phyloP scores from a whole-genome alignment of 164 flowering plant genomes.

The Taxillus chinensis region DNA sequence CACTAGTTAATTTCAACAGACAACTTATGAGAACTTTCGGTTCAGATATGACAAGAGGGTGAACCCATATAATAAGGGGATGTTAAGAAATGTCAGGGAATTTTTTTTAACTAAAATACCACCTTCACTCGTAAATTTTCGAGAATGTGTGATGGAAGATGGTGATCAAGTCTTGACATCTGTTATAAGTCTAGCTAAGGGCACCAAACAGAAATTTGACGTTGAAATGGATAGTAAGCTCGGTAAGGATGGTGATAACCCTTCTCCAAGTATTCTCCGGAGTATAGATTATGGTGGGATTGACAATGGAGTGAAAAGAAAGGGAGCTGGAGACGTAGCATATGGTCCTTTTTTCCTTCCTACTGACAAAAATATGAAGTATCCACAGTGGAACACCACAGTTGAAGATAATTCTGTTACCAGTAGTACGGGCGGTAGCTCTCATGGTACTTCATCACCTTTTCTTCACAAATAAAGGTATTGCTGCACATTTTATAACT shows the following conservation, averaged over 20 bases:
- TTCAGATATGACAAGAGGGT: slow-evolving; percentile 83
- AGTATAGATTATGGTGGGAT: slow-evolving; percentile 48
- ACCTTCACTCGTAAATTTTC: slow-evolving; percentile 52
- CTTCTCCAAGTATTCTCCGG: slow-evolving; percentile 56
- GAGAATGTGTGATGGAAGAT: slow-evolving; percentile 40
- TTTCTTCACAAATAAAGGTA: slow-evolving; percentile 18
- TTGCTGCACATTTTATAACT: no score
- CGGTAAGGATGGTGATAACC: slow-evolving; percentile 19
- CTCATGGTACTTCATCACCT: slow-evolving; percentile 6
- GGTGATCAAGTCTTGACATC: slow-evolving; percentile 16
- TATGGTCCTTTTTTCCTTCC: slow-evolving; percentile 19
- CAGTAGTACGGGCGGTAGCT: slow-evolving; percentile 10
- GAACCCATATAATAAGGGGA: slow-evolving; percentile 63
- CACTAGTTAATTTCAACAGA: slow-evolving; percentile 28
- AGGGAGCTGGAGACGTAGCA: slow-evolving; percentile 19
- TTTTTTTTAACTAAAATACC: slow-evolving; percentile 47
- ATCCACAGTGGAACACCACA: slow-evolving; percentile 8
- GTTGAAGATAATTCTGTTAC: slow-evolving; percentile 6
- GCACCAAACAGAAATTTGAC: slow-evolving; percentile 55
- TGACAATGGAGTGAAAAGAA: slow-evolving; percentile 39
- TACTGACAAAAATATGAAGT: slow-evolving; percentile 15
- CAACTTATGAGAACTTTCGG: slow-evolving; percentile 92
- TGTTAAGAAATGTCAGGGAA: slow-evolving; percentile 41
- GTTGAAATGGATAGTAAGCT: slow-evolving; percentile 51
- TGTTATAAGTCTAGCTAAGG: slow-evolving; percentile 12